Base-by-base conservation (phyloP, 805 yeast genomes). In the Candida rishiriensis region DNA sequence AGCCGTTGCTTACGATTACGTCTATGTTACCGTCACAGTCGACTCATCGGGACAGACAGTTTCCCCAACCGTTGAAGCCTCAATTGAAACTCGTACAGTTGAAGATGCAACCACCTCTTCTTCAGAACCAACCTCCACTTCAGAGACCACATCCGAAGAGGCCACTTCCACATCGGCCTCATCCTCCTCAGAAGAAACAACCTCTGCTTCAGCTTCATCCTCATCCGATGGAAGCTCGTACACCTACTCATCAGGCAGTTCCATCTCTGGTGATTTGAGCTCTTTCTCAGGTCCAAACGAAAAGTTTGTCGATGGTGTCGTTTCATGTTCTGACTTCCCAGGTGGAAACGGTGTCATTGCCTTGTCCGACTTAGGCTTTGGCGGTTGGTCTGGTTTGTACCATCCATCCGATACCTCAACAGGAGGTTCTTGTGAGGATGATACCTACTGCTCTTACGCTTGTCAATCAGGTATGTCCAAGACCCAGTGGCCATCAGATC, bases 391-490 rank as follows among this genome's bases (percentile, higher is more conserved):
- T 13, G 46, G 58, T 39, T 57, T 64, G 61, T 71, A 75, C 61
- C 65, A 69, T 44, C 74, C 77, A 51, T 76, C 75, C 48, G 71
- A 76, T 52, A 80, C 88, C 51, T 77, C 88, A 50, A 75, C 85
- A 41, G 33, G 33, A 6, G 33, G 33, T 5, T 59, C 76, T 38
- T 91, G 99, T 76, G 65, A 72, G 51, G 97, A 90, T 56, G 98
- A 97, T 47, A 79, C 79, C 60, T 88, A 87, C 81, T 91, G 99
- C 73, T 91, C 98, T 47, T 91, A 91, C 70, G 96, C 98, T 48
- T 91, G 99, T 75, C 95, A 89, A 74, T 81, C 97, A 36, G 99
- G 98, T 78, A 88, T 88, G 96, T 88, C 97, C 61, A 91, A 91
- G 81, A 88, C 97, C 44, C 99, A 91, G 75, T 91, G 95, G 96